A percentile compares a stretch with the other conserved stretches of the same genome.
These are phyloP conservation scores for Crassisporium funariophilum DNA, from an alignment of 768 basidiomycete genomes.

Conservation along the genomic window DNA sequence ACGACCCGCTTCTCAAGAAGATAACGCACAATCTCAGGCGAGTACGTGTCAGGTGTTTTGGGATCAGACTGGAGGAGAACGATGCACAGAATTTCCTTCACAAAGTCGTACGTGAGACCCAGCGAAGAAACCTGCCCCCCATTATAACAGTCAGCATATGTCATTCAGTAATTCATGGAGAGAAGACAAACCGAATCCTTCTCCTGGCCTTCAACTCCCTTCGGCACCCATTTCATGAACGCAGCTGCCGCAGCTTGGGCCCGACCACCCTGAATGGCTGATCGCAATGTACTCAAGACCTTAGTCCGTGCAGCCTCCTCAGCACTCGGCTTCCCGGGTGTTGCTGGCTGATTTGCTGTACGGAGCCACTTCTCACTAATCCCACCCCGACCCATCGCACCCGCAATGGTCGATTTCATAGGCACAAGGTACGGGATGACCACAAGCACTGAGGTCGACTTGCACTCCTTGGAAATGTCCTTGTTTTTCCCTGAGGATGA, in stretches of 20 bases:
- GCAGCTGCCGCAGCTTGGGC: slow-evolving; percentile 55
- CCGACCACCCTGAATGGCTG: slow-evolving; percentile 43
- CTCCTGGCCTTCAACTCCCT: slow-evolving; percentile 19
- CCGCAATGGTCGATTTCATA: slow-evolving; percentile 58
- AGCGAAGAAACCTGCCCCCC: too few relatives aligned
- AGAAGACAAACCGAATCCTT: not conserved
- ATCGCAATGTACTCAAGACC: slow-evolving; percentile 39
- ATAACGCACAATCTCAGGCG: slow-evolving; percentile 56
- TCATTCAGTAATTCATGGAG: too few relatives aligned
- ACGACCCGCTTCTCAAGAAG: slow-evolving; percentile 61
- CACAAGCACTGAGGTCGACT: slow-evolving; percentile 54
- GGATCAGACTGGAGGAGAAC: slow-evolving; percentile 39
- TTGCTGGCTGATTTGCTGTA: slow-evolving; percentile 2
- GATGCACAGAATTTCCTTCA: slow-evolving; percentile 57
- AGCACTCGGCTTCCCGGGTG: slow-evolving; percentile 6
- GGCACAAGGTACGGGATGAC: slow-evolving; percentile 60
- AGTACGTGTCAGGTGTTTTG: slow-evolving; percentile 39
- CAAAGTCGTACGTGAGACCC: slow-evolving; percentile 50
- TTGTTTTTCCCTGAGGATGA: slow-evolving; percentile 5
- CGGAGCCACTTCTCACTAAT: slow-evolving; percentile 48
- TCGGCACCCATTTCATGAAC: slow-evolving; percentile 60
- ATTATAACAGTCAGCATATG: too few relatives aligned
- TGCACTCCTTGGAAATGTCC: slow-evolving; percentile 22
- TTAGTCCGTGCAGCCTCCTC: slow-evolving; percentile 26
- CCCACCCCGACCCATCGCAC: slow-evolving; percentile 56